Evolutionary conservation across 2,329 filamentous ascomycete genomes (phyloP), one percentile per base, ranked within the genome.

Genomic region (Trichoderma simmonsii): DNA sequence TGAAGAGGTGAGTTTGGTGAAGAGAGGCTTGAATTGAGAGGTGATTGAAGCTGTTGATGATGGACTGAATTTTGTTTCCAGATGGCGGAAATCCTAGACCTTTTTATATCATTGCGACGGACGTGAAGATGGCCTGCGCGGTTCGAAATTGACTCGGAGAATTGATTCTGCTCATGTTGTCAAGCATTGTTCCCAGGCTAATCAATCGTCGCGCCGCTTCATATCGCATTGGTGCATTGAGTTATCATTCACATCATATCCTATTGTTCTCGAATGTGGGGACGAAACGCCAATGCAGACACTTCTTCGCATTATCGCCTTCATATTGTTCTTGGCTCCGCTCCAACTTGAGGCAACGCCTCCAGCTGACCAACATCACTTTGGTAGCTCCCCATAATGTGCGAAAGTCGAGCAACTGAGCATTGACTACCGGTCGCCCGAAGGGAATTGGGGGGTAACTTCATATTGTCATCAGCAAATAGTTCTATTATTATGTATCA

Each of bases 301-400:
- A 28, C 32, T 21, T 66, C 34, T 18, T 21, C 7, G 36, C 57
- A 28, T 14, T 43, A 21, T 68, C 34, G 9, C 24, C 15, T 68
- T 68, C 54, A 59, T 68, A 68, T 68, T 68, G 65, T 68, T 59
- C 65, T 59, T 21, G 65, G 24, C 24, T 43, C 63, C 30, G 63
- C 30, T 54, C 51, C 43, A 18, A 7, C 28, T 66, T 36, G 43
- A 34, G 54, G 24, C 34, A 68, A 43, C 34, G 26, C 54, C 51
- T 4, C 26, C 32, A 6, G 39, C 24, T 14, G 51, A 39, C 63
- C 15, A 57, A 66, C 32, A 28, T 11, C 8, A 34, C 21, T 28
- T 18, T 39, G 26, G 6, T 1, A 5, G 21, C 48, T 36, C 18
- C 15, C 51, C 48, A 28, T 21, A 15, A 18, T n/a, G 18, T 24